Base-by-base conservation (phyloP, 2,329 filamentous ascomycete genomes). In the Byssothecium circinans region DNA sequence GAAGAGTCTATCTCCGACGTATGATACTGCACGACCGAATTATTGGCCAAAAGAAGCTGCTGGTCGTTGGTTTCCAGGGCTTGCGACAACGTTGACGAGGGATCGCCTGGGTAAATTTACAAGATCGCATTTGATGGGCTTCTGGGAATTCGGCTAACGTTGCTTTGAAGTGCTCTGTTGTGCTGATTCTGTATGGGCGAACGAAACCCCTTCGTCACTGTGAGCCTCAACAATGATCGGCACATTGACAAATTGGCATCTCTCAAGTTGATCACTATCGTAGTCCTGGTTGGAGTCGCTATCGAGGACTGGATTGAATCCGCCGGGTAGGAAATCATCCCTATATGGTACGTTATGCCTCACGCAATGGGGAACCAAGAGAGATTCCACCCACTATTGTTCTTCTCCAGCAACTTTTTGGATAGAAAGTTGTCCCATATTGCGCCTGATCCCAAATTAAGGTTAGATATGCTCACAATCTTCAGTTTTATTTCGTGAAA, bases 181-280 rank as follows among this genome's bases (percentile, higher is more conserved):
- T 81, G 60, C 84, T 78, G 52, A 86, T 77, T 11, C 76, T 78
- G 4, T 51, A 62, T 8, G 76, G 75, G 74, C 78, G 58, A 85
- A 86, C 1, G 73, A 71, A 1, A 78, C 79, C 2, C 83, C 86
- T 62, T 89, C 86, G 56, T 88, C 85, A 1, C 78, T 79, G 63
- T 86, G 88, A 27, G 78, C 78, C 5, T 86, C 85, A 27, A 78
- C 72, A 5, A 89, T 74, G 33, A 87, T 78, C 1, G 84, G 83
- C 0, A 88, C 81, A 42, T 81, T 76, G 46, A 86, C 79, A 53
- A 87, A 87, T n/a, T 78, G 76, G 38, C 83, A 83, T 4, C 75
- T 64, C 1, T 72, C 68, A 4, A 88, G 70, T 54, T 85, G 81
- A 7, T 76, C 61, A 11, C 76, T 78, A 2, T 74, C 75, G 55